Evolutionary conservation across 495 filamentous ascomycete genomes (phyloP).

Genomic region (Lasiosphaeria hispida): DNA sequence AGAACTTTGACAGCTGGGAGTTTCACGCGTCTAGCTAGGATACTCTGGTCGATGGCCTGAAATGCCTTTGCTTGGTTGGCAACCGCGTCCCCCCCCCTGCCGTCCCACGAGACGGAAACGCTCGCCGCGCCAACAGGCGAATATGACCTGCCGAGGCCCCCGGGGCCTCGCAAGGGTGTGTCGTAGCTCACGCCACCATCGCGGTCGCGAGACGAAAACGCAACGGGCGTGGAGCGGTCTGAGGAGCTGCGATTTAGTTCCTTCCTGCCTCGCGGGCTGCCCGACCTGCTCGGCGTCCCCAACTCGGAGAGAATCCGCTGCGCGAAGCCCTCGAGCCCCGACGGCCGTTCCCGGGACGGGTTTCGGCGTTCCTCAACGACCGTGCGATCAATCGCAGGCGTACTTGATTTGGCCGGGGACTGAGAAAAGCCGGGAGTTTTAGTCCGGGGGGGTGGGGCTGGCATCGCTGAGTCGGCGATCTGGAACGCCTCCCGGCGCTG

Average conservation of each 20-base stretch:
- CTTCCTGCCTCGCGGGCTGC: conserved; percentile 48
- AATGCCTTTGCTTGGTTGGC: conserved; percentile 49
- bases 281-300: conserved; percentile 47
- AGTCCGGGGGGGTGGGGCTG: conserved; percentile 26
- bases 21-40: conserved; percentile 46
- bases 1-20: conserved; percentile 27
- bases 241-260: conserved; percentile 31
- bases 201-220: conserved; percentile 31
- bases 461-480: conserved; percentile 43
- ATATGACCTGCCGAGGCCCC: conserved; percentile 28
- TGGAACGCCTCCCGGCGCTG: conserved; percentile 68
- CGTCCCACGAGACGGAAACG: conserved; percentile 23
- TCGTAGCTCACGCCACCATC: conserved; percentile 32
- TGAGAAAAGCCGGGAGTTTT: conserved; percentile 18
- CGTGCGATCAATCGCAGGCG: conserved; percentile 30
- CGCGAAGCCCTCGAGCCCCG: conserved; percentile 52
- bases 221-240: conserved; percentile 33
- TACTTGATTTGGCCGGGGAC: conserved; percentile 15
- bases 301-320: conserved; percentile 57
- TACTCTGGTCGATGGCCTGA: conserved; percentile 52
- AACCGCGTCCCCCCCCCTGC: conserved; percentile 29
- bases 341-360: conserved; percentile 44
- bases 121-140: conserved; percentile 32
- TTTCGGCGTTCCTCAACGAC: conserved; percentile 36
- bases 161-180: conserved; percentile 28